phyloP scores from a whole-genome alignment of 2,329 filamentous ascomycete species.

The Alternaria brassicicola region DNA sequence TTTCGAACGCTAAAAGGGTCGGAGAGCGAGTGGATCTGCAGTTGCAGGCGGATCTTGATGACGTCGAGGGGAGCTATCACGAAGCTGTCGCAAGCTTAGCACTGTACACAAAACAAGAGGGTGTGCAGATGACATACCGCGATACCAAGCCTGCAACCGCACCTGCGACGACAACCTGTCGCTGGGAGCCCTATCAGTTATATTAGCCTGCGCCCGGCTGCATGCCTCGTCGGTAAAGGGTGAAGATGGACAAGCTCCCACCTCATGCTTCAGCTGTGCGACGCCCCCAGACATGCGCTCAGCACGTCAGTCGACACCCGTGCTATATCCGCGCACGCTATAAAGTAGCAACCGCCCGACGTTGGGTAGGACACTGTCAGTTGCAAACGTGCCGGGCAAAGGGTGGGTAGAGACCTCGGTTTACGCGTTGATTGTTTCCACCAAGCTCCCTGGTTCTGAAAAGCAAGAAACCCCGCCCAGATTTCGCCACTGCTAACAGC shows the following conservation, averaged over 20 bases:
- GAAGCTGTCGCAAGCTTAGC: slow-evolving; percentile 64
- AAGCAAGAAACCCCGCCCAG: slow-evolving; percentile 25
- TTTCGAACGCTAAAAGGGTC: slow-evolving; percentile 67
- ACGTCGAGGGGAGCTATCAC: slow-evolving; percentile 95
- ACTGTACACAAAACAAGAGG: neutral
- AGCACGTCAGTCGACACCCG: slow-evolving; percentile 34
- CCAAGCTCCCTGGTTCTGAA: slow-evolving; percentile 24
- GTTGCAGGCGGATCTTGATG: slow-evolving; percentile 95
- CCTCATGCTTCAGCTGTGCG: slow-evolving; percentile 72
- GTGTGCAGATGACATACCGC: slow-evolving; percentile 66
- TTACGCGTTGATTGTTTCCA: slow-evolving; percentile 22
- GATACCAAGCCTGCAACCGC: slow-evolving; percentile 84
- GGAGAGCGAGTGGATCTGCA: slow-evolving; percentile 84
- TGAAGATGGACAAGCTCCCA: slow-evolving; percentile 37
- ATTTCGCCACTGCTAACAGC: slow-evolving; percentile 11
- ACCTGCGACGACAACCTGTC: slow-evolving; percentile 70
- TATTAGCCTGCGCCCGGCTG: neutral
- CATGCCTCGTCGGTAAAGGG: neutral
- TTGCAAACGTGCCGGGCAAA: slow-evolving; percentile 23
- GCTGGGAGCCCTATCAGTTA: slow-evolving; percentile 63
- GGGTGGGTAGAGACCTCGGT: slow-evolving; percentile 23
- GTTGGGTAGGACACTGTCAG: slow-evolving; percentile 11
- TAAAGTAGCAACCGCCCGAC: slow-evolving; percentile 19
- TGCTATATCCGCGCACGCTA: slow-evolving; percentile 17
- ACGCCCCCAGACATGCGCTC: slow-evolving; percentile 69